phyloP scores from a whole-genome alignment of 2,329 filamentous ascomycete genomes.

The Microthyrium microscopicum region DNA sequence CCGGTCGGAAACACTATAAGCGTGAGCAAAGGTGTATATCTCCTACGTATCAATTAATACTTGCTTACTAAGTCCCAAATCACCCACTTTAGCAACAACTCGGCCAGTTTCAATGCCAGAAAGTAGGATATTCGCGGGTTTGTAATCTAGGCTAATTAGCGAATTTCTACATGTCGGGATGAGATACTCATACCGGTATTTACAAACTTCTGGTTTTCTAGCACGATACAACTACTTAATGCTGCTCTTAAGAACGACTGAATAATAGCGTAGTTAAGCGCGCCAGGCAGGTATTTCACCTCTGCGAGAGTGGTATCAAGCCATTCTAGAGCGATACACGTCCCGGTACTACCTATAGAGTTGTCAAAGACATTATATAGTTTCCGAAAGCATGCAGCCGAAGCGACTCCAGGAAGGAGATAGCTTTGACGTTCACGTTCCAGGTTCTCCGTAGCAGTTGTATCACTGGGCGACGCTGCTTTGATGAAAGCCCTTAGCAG shows the following conservation, averaged over 20 bases:
- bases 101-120: constrained; percentile 8
- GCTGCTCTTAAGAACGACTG: constrained; percentile 9
- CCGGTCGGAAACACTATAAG: constrained; percentile 9
- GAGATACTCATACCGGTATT: constrained; percentile 10
- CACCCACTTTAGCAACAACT: constrained; percentile 10
- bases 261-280: constrained; percentile 8
- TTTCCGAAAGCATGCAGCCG: constrained; percentile 9
- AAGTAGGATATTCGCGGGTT: constrained; percentile 11
- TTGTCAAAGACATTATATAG: constrained; percentile 10
- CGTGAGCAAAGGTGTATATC: constrained; percentile 7
- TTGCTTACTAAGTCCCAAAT: constrained; percentile 10
- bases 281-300: constrained; percentile 8
- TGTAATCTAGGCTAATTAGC: constrained; percentile 10
- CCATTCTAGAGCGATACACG: constrained; percentile 10
- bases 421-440: constrained; percentile 9
- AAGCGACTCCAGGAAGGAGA: constrained; percentile 9
- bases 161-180: constrained; percentile 3
- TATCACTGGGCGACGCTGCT: constrained; percentile 9
- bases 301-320: constrained; percentile 11
- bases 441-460: constrained; percentile 8
- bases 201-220: constrained; percentile 7
- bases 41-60: constrained; percentile 4
- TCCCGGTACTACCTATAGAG: constrained; percentile 4
- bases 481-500: constrained; percentile 11
- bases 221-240: constrained; percentile 8